Conservation (phyloP, 2,329 filamentous ascomycete genomes). For the Plectosphaerella cucumerina region DNA sequence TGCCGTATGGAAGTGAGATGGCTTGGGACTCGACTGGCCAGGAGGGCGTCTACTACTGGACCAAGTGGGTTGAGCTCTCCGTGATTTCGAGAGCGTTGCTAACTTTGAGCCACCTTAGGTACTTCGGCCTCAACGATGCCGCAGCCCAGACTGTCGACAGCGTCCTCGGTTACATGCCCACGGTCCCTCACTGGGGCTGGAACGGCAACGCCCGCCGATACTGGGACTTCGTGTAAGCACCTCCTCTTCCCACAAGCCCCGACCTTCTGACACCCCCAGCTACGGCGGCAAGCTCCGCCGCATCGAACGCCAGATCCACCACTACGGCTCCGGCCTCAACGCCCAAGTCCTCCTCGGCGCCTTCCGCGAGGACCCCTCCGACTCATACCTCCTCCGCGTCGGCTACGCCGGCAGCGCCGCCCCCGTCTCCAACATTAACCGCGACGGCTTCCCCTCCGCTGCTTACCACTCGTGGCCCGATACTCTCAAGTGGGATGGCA, state of each 20-base stretch:
- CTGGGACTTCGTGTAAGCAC: slow-evolving; percentile 51
- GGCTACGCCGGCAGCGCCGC: slow-evolving; percentile 51
- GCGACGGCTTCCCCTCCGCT: slow-evolving; percentile 48
- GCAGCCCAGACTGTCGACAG: slow-evolving; percentile 46
- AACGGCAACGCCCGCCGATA: slow-evolving; percentile 58
- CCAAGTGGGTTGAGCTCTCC: slow-evolving; percentile 28
- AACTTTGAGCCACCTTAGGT: slow-evolving; percentile 24
- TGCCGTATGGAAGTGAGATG: slow-evolving; percentile 58
- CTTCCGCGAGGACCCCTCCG: slow-evolving; percentile 40
- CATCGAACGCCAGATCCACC: slow-evolving; percentile 51
- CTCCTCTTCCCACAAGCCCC: too few species aligned
- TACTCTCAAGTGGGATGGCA: slow-evolving; percentile 51
- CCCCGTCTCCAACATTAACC: slow-evolving; percentile 50
- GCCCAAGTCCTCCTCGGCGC: slow-evolving; percentile 48
- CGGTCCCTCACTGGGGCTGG: slow-evolving; percentile 58
- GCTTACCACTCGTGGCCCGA: slow-evolving; percentile 56
- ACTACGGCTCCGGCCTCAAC: slow-evolving; percentile 58
- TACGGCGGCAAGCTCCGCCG: slow-evolving; percentile 36
- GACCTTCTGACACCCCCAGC: slow-evolving; percentile 11
- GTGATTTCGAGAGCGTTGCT: too few species aligned
- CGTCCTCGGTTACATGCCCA: slow-evolving; percentile 53
- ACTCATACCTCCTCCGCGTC: slow-evolving; percentile 46
- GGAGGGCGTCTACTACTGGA: slow-evolving; percentile 58
- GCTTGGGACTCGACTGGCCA: slow-evolving; percentile 60
- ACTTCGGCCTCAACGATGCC: slow-evolving; percentile 44